A percentile compares a stretch with the other conserved stretches of the same genome.
Evolutionary conservation across 139 green algal species (phyloP).

Genomic region (Picochlorum sp.): DNA sequence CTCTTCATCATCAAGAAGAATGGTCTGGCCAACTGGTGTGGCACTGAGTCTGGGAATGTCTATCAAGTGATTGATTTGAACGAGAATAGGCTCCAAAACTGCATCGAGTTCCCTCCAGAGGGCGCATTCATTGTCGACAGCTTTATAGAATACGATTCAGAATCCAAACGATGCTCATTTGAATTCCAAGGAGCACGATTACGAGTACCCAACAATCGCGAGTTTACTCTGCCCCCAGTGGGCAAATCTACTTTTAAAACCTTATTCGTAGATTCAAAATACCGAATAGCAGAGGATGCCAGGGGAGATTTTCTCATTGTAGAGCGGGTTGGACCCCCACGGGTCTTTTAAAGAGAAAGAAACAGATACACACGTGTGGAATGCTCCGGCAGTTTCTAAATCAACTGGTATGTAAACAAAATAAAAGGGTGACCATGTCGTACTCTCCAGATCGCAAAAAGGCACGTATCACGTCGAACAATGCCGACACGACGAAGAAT

Average conservation of each 20-base stretch:
- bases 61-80: slow-evolving; percentile 79
- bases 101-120: slow-evolving; percentile 80
- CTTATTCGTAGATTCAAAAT: slow-evolving; percentile 59
- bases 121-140: slow-evolving; percentile 74
- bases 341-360: slow-evolving; percentile 23
- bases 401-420: too few species aligned
- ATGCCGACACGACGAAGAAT: too few species aligned
- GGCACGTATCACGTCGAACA: too few species aligned
- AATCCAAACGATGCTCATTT: slow-evolving; percentile 50
- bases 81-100: slow-evolving; percentile 57
- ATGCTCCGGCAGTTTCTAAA: background rate
- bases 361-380: background rate
- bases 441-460: too few species aligned
- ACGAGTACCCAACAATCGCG: slow-evolving; percentile 31
- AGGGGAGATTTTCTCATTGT: slow-evolving; percentile 69
- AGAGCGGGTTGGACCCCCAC: slow-evolving; percentile 46
- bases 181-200: slow-evolving; percentile 56
- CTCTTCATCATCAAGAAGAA: slow-evolving; percentile 80
- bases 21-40: slow-evolving; percentile 41
- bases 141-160: slow-evolving; percentile 28
- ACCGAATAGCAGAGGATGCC: slow-evolving; percentile 68
- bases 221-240: slow-evolving; percentile 59
- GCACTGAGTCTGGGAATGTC: slow-evolving; percentile 63
- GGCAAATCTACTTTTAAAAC: slow-evolving; percentile 82
- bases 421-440: too few species aligned